Base-by-base conservation (phyloP, 2,329 filamentous ascomycete genomes). In the Drechslera avenae region DNA sequence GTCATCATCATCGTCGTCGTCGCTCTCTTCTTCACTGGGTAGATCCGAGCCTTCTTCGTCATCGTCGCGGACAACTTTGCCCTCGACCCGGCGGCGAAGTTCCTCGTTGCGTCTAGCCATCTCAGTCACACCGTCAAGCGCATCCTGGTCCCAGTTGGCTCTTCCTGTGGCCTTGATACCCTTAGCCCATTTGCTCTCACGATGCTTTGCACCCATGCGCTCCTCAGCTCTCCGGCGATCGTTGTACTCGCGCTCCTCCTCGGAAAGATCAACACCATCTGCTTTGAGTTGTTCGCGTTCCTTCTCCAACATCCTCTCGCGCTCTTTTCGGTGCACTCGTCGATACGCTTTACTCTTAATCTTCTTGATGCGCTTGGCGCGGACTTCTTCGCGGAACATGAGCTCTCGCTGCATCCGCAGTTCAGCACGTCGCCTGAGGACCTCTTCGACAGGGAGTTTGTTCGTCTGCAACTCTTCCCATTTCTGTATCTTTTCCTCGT, bases 271-370 rank as follows among this genome's bases (percentile, higher is more conserved):
- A 42, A 85, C 77, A 3, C 83, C 84, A 14, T 82, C 82, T 42
- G 84, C 83, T 39, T 79, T 77, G 43, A 86, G 73, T 32, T 81
- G 80, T 50, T 84, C 79, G 46, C 79, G 77, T 59, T 87, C 84
- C 40, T 80, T 76, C 53, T 84, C 76, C 41, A 83, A 79, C 52
- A 82, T 68, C 56, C 80, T 81, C 68, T 87, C 83, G 12, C 84
- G 79, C 68, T 89, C 89, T 69, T 88, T 96, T 31, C 93, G 86
- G 74, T 97, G 93, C 12, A 97, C 88, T 36, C 92, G 87, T 47
- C 93, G 89, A 71, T 96, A 99, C 0, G 91, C 85, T 74, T 97
- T 99, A 71, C 90, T 95, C 81, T 99, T 99, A 78, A 99, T 99
- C 79, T 97, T 97, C 78, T 97, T 96, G 76, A 99, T 91, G 18